phyloP scores from a whole-genome alignment of 306 rosid species.

The Cucumis hystrix region DNA sequence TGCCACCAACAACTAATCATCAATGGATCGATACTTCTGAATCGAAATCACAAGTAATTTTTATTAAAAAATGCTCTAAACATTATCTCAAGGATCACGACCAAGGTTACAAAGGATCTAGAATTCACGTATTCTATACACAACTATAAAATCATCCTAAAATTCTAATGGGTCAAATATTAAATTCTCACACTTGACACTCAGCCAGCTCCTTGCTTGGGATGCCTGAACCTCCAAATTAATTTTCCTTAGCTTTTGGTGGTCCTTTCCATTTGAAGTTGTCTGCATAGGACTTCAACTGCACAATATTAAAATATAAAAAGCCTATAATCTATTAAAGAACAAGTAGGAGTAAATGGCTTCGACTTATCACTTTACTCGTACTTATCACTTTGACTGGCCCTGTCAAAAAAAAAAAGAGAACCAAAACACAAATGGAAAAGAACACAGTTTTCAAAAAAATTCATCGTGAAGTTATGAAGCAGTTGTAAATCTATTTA shows the following conservation, averaged over 20 bases:
- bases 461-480: too few species aligned
- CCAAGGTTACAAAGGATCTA: neutral
- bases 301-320: slow-evolving; percentile 7
- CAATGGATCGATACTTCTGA: neutral
- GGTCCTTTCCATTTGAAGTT: slow-evolving; percentile 94
- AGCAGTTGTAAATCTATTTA: too few species aligned
- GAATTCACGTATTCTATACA: neutral
- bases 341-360: too few species aligned
- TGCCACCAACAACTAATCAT: neutral
- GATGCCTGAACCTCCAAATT: slow-evolving; percentile 5
- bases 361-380: too few species aligned
- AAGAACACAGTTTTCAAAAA: neutral
- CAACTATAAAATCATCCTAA: neutral
- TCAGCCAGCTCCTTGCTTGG: neutral
- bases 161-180: too few species aligned
- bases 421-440: too few species aligned
- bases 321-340: too few species aligned
- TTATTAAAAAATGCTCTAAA: too few species aligned
- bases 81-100: too few species aligned
- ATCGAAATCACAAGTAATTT: neutral
- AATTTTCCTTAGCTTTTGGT: slow-evolving; percentile 31
- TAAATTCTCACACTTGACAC: too few species aligned
- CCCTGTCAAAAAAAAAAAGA: too few species aligned
- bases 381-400: too few species aligned
- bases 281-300: slow-evolving; percentile 78